These are phyloP conservation scores for Cordyceps pruinosa DNA, from an alignment of 2,329 filamentous ascomycete species.

Conservation along the genomic window DNA sequence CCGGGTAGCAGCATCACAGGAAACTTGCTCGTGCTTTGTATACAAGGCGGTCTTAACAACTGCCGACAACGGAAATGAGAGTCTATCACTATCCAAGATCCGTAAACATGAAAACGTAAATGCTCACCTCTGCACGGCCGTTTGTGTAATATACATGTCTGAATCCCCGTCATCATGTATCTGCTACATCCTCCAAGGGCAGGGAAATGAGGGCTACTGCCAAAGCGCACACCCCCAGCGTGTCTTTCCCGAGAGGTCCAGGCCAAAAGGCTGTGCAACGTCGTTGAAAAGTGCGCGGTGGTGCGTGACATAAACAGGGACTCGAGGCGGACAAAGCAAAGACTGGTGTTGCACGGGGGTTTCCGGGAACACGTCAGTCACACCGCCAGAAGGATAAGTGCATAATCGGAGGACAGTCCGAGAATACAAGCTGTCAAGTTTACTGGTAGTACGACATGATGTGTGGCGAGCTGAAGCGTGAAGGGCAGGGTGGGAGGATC, in stretches of 20 bases:
- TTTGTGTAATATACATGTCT: background rate
- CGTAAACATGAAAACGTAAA: background rate
- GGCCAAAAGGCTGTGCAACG: background rate
- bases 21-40: background rate
- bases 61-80: background rate
- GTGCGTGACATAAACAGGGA: background rate
- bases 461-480: background rate
- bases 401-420: background rate
- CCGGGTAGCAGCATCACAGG: background rate
- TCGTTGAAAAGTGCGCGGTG: background rate
- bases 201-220: background rate
- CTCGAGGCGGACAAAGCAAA: background rate
- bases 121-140: background rate
- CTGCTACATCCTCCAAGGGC: background rate
- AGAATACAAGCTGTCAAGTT: background rate
- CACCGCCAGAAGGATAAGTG: constrained; percentile 1
- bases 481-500: background rate
- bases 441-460: background rate
- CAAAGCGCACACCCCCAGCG: background rate
- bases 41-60: background rate
- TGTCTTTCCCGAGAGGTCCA: background rate
- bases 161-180: background rate
- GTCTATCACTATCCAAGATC: background rate
- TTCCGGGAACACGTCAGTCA: background rate
- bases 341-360: background rate